phyloP scores from a whole-genome alignment of 495 filamentous ascomycete species.

The Durotheca rogersii region DNA sequence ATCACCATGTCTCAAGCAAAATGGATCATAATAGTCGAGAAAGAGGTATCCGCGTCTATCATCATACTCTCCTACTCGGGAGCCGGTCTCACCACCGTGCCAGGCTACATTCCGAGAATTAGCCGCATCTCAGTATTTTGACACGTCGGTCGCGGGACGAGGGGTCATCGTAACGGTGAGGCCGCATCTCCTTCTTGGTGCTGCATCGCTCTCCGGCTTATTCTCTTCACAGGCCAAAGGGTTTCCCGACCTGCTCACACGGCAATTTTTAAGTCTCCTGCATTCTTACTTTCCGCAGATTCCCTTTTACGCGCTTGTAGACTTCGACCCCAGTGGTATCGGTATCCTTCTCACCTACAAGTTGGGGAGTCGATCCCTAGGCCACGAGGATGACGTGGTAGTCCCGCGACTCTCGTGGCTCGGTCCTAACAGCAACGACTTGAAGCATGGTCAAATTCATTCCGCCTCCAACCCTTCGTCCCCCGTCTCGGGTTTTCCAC shows the following conservation, averaged over 20 bases:
- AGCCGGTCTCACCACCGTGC: background rate
- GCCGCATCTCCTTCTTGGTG: conserved; percentile 10
- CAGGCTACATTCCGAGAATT: conserved; percentile 81
- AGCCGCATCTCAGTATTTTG: conserved; percentile 55
- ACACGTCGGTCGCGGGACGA: conserved; percentile 48
- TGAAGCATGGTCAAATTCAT: conserved; percentile 22
- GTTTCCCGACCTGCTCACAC: conserved; percentile 82
- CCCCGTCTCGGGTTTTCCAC: no score
- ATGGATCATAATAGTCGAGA: conserved; percentile 89
- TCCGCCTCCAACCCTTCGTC: no score
- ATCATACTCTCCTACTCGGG: background rate
- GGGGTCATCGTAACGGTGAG: conserved; percentile 71
- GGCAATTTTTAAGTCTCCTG: conserved; percentile 63
- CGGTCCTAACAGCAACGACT: conserved; percentile 66
- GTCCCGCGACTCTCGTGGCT: conserved; percentile 68
- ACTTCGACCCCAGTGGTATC: conserved; percentile 86
- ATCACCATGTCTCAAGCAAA: conserved; percentile 55
- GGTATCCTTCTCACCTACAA: conserved; percentile 86
- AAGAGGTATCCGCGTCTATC: conserved; percentile 64
- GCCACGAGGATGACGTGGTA: conserved; percentile 64
- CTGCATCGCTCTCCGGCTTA: conserved; percentile 36
- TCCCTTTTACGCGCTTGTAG: conserved; percentile 68
- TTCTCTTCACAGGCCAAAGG: conserved; percentile 70
- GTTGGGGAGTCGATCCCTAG: conserved; percentile 70
- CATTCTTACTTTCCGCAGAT: conserved; percentile 39